Base-by-base conservation (phyloP, 176 grass and related monocot genomes). In the Rhipidocladum racemiflorum region DNA sequence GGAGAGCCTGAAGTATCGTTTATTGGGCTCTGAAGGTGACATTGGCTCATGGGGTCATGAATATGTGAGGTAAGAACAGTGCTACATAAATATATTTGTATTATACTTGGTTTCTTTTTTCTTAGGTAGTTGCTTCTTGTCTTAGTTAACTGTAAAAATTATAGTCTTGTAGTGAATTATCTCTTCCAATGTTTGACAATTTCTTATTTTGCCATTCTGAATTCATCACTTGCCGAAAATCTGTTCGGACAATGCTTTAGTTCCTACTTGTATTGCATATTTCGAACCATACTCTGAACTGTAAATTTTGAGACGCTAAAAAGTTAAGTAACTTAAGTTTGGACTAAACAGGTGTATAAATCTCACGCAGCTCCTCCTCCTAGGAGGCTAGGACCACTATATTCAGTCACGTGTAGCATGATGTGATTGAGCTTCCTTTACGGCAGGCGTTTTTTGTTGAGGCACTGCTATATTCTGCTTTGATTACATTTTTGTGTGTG, bases 1-100 rank as follows among this genome's bases (percentile, higher is more conserved):
- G 97, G 97, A 99, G 79, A 93, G 91, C 67, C 75, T 99, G 51
- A 95, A 93, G 74, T 99, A 89, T 34, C 87, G 93, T 73, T 72
- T 99, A 7, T 7, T 38, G 36, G 36, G 36, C 36, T 38, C 36
- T 38, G 36, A 38, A 7, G 36, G 36, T 38, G 93, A 99, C 43
- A 95, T 99, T 66, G 93, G 97, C 44, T 95, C 91, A n/a, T 99
- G 97, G 97, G 36, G 36, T 38, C 36, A 38, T 38, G 36, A 38
- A 38, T 38, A 38, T 7, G 36, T 38, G 36, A 38, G 36, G 36
- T 38, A 6, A 7, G 0, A 38, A 7, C 36, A 38, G 6, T 38
- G 2, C 53, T 61, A 36, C 18, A 34, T 2, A 6, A 25, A 54
- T 61, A 30, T 28, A 17, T 45, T 50, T 43, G n/a, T 57, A 30